Percentiles rank a stretch among this genome's conserved stretches.
Conservation (phyloP, 495 filamentous ascomycete genomes). For the Aspergillus homomorphus region DNA sequence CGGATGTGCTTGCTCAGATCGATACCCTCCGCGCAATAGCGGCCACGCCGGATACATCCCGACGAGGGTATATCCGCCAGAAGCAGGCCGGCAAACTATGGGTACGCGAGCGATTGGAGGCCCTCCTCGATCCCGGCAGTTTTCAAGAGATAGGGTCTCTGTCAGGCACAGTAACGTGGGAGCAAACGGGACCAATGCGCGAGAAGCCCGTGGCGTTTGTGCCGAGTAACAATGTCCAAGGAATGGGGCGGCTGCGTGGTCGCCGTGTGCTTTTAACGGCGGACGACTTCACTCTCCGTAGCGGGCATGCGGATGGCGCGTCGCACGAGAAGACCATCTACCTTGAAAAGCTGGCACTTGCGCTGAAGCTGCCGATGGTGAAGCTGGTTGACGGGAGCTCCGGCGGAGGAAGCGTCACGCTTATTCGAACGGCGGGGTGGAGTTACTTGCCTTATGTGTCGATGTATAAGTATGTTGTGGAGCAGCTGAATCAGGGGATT, state of each 20-base stretch:
- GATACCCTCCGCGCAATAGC: conserved; percentile 47
- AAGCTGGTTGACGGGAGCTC: conserved; percentile 63
- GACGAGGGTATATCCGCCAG: conserved; percentile 56
- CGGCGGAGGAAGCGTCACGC: conserved; percentile 60
- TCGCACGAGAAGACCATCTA: conserved; percentile 57
- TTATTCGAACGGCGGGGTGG: conserved; percentile 52
- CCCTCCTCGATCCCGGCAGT: conserved; percentile 50
- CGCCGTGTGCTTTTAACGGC: conserved; percentile 57
- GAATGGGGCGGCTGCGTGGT: conserved; percentile 44
- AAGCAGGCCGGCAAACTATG: conserved; percentile 64
- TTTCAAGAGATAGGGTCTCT: conserved; percentile 59
- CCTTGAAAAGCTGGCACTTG: conserved; percentile 52
- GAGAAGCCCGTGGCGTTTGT: conserved; percentile 50
- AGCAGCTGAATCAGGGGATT: conserved; percentile 61
- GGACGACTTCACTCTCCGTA: conserved; percentile 62
- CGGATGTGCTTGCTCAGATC: conserved; percentile 56
- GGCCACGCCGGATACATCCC: conserved; percentile 48
- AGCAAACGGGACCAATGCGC: conserved; percentile 40
- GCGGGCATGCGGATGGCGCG: conserved; percentile 61
- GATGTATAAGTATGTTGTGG: conserved; percentile 45
- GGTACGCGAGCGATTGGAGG: conserved; percentile 58
- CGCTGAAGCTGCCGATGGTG: conserved; percentile 53
- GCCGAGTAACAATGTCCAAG: conserved; percentile 56
- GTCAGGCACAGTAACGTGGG: conserved; percentile 58
- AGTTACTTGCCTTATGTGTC: conserved; percentile 56